A percentile compares a stretch with the other conserved stretches of the same genome.
phyloP scores from a whole-genome alignment of 345 rosid genomes.

The Melastoma malabathricum region DNA sequence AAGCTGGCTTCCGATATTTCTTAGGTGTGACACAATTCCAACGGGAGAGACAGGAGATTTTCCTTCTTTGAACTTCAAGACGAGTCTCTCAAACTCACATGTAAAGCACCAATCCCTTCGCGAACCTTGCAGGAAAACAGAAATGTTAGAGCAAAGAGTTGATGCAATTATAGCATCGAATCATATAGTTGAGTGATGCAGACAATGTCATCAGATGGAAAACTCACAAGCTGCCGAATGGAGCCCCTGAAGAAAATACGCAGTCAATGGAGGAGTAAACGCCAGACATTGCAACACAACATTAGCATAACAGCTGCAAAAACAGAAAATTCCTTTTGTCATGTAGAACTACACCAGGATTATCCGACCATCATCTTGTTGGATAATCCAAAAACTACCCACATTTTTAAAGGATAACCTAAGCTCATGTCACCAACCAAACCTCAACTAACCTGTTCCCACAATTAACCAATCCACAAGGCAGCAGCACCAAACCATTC shows the following conservation, averaged over 20 bases:
- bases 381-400: not conserved
- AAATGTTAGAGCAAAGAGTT: conserved; percentile 5
- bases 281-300: conserved; percentile 87
- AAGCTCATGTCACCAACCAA: not conserved
- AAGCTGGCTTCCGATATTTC: conserved; percentile 60
- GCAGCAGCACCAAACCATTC: conserved; percentile 56
- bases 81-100: conserved; percentile 70
- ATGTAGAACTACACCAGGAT: not conserved
- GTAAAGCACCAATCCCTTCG: conserved; percentile 77
- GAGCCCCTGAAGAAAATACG: conserved; percentile 73
- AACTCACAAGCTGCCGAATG: conserved; percentile 77
- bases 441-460: conserved; percentile 63
- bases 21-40: conserved; percentile 63
- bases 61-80: conserved; percentile 58
- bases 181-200: not conserved
- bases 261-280: conserved; percentile 83
- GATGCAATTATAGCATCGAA: conserved; percentile 10
- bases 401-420: not conserved
- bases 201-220: conserved; percentile 2
- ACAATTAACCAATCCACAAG: conserved; percentile 78
- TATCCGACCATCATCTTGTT: not conserved
- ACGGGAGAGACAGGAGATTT: conserved; percentile 65
- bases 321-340: conserved; percentile 6
- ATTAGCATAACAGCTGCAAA: conserved; percentile 93
- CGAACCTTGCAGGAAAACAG: conserved; percentile 33